Evolutionary conservation across 1,139 yeast species (phyloP).

Genomic region (Hansenula sp.): DNA sequence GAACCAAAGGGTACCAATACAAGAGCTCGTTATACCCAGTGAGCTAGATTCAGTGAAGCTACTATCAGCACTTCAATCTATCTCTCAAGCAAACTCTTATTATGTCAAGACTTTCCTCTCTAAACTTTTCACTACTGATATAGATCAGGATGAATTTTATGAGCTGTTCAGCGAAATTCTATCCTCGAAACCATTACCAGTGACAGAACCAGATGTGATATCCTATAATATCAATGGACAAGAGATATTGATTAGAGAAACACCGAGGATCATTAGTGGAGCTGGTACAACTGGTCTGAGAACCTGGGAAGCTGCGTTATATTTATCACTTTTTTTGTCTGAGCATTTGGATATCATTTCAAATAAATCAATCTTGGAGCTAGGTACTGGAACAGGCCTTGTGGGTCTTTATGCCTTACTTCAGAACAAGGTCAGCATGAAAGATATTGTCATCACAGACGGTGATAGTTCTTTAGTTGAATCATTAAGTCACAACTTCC

Average conservation of each 20-base stretch:
- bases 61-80: slow-evolving; percentile 17
- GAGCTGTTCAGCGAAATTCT: slow-evolving; percentile 45
- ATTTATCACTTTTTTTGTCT: slow-evolving; percentile 33
- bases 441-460: slow-evolving; percentile 59
- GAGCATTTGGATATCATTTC: slow-evolving; percentile 24
- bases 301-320: slow-evolving; percentile 95
- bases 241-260: slow-evolving; percentile 47
- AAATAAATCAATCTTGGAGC: slow-evolving; percentile 45
- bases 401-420: slow-evolving; percentile 53
- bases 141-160: slow-evolving; percentile 43
- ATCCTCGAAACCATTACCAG: slow-evolving; percentile 33
- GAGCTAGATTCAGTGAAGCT: slow-evolving; percentile 21
- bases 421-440: slow-evolving; percentile 20
- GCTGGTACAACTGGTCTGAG: slow-evolving; percentile 82
- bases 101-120: slow-evolving; percentile 46
- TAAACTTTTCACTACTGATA: slow-evolving; percentile 18
- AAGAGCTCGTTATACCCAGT: slow-evolving; percentile 9
- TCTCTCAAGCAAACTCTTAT: slow-evolving; percentile 38
- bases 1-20: slow-evolving; percentile 29
- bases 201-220: slow-evolving; percentile 46
- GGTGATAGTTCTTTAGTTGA: slow-evolving; percentile 70
- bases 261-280: slow-evolving; percentile 65
- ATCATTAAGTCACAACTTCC: slow-evolving; percentile 41
- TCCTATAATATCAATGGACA: slow-evolving; percentile 36
- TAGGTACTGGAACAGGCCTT: slow-evolving; percentile 93